Conservation (phyloP, 805 yeast species). For the Wickerhamomyces canadensis region DNA sequence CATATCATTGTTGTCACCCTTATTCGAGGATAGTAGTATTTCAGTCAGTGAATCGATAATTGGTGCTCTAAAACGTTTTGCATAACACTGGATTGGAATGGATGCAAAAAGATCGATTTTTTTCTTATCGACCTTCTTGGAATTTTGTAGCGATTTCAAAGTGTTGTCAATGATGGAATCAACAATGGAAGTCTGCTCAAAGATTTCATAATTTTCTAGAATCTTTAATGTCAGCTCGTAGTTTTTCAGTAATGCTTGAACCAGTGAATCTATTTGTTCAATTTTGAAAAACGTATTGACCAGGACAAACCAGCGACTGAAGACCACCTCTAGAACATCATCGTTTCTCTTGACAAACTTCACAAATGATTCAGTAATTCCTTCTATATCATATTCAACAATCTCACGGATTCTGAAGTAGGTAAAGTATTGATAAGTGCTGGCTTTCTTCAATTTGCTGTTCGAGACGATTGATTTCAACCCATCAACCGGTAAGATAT, state of each 20-base stretch:
- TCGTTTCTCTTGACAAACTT: slow-evolving; percentile 15
- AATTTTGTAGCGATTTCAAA: neutral
- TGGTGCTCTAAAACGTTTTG: slow-evolving; percentile 29
- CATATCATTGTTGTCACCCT: slow-evolving; percentile 3
- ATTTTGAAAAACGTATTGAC: slow-evolving; percentile 30
- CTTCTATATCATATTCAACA: slow-evolving; percentile 23
- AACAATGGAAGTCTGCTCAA: slow-evolving; percentile 42
- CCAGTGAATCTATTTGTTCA: slow-evolving; percentile 25
- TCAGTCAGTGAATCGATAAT: slow-evolving; percentile 20
- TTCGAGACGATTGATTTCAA: slow-evolving; percentile 6
- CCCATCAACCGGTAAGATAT: slow-evolving; percentile 25
- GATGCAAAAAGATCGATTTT: slow-evolving; percentile 7
- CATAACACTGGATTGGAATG: slow-evolving; percentile 47
- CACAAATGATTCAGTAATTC: slow-evolving; percentile 22
- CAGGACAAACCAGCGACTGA: slow-evolving; percentile 54
- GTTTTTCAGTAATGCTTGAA: slow-evolving; percentile 25
- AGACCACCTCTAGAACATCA: slow-evolving; percentile 21
- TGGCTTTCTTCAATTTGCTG: slow-evolving; percentile 2
- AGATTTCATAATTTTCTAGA: slow-evolving; percentile 33
- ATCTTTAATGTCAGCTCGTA: slow-evolving; percentile 19
- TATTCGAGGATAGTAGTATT: slow-evolving; percentile 6
- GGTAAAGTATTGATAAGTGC: slow-evolving; percentile 25
- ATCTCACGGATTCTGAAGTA: slow-evolving; percentile 48
- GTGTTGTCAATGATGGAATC: slow-evolving; percentile 21
- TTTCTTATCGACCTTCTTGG: neutral